A percentile compares a stretch with the other conserved stretches of the same genome.
Conservation (phyloP, 148 eudicot genomes). For the Heliamphora exappendiculata region DNA sequence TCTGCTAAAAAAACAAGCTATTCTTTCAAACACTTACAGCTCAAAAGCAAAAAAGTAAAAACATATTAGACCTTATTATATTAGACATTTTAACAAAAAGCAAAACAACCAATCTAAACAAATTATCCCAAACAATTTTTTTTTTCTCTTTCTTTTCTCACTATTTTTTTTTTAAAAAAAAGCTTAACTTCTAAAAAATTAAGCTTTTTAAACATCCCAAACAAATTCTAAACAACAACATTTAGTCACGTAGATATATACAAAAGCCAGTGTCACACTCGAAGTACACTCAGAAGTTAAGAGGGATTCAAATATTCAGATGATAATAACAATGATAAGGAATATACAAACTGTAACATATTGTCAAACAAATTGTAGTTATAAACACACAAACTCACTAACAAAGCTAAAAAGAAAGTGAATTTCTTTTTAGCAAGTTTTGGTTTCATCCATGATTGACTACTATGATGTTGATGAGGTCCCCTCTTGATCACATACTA, state of each 20-base stretch:
- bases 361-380: not conserved
- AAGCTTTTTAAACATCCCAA: no score
- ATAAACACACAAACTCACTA: not conserved
- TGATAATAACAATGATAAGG: not conserved
- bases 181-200: no score
- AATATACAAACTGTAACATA: not conserved
- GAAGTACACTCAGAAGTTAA: not conserved
- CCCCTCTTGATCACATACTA: not conserved
- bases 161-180: no score
- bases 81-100: no score
- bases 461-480: not conserved
- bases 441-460: no score
- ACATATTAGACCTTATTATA: no score
- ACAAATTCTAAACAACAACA: not conserved
- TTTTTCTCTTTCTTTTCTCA: no score
- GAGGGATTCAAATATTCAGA: not conserved
- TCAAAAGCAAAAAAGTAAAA: no score
- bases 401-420: not conserved
- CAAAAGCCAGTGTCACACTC: not conserved
- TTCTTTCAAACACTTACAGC: no score
- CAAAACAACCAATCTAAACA: no score
- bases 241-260: no score
- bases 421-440: not conserved
- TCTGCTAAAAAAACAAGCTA: no score
- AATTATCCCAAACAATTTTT: not conserved